A percentile compares a stretch with the other conserved stretches of the same genome.
These are phyloP conservation scores for Symbiodinium natans DNA, from an alignment of 73 alveolate genomes.

Conservation along the genomic window DNA sequence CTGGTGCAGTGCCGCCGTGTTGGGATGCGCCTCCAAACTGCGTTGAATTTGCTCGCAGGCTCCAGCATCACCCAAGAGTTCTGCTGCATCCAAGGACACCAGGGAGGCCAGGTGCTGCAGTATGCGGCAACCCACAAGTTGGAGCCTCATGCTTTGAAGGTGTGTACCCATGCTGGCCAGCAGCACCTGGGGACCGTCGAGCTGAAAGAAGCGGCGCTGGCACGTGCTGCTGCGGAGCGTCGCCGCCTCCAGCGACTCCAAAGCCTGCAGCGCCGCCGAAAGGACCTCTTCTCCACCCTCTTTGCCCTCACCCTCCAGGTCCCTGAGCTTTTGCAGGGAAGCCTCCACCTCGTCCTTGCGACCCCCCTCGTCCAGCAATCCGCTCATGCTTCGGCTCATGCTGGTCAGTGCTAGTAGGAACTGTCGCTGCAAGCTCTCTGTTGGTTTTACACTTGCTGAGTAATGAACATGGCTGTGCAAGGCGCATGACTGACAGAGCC, in stretches of 20 bases:
- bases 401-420: no score
- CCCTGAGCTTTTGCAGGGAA: slow-evolving; percentile 1
- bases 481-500: no score
- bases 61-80: background rate
- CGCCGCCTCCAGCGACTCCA: slow-evolving; percentile 27
- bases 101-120: slow-evolving; percentile 38
- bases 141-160: background rate
- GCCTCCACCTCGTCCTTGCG: slow-evolving; percentile 12
- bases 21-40: slow-evolving; percentile 39
- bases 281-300: background rate
- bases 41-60: slow-evolving; percentile 6
- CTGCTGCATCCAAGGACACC: background rate
- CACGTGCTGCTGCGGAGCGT: slow-evolving; percentile 36
- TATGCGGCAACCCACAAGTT: slow-evolving; percentile 35
- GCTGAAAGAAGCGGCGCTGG: slow-evolving; percentile 77
- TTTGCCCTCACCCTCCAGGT: background rate
- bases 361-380: background rate
- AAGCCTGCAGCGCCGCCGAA: background rate
- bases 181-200: background rate
- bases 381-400: background rate
- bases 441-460: no score
- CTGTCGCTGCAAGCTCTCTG: no score
- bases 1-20: slow-evolving; percentile 60
- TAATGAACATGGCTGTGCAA: no score
- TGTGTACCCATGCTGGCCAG: slow-evolving; percentile 10